Base-by-base conservation (phyloP, 495 filamentous ascomycete genomes). In the Patellaria atrata region DNA sequence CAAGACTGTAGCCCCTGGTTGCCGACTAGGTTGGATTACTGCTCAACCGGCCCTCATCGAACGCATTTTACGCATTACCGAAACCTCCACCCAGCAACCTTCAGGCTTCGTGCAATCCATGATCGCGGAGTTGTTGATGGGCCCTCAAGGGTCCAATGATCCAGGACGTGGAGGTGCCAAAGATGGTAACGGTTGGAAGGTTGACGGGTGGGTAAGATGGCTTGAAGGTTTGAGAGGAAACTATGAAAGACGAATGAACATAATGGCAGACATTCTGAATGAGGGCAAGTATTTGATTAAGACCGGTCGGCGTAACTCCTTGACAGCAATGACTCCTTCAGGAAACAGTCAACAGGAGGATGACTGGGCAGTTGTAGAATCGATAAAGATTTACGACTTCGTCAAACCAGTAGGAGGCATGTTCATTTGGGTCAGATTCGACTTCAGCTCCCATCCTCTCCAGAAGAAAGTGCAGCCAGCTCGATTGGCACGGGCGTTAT, bases 151-250 rank as follows among this genome's bases (percentile, higher is more conserved):
- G 32, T 48, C 54, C 1, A 22, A 40, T 16, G 53, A 51, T 15
- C 38, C 36, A 19, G 57, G 58, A 4, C 50, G 53, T 27, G 63
- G 62, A 16, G 53, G 62, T 8, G 55, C 53, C 1, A 51, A 48
- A 23, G 52, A 59, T 21, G 61, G 60, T 32, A 42, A 54, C 20
- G 73, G 74, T 23, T 94, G 87, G 86, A 67, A 80, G 45, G 75
- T 77, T 54, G 70, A 76, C 40, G 87, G 87, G 40, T 94, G 80
- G 80, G 73, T 93, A 2, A 68, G 75, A 35, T 96, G 86, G 87
- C 70, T 94, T 16, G 77, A 75, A 26, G 82, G 82, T 1, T 60
- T 96, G 2, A 70, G 85, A 19, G 77, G 72, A 16, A 62, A 70
- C 28, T 96, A 96, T 61, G 81, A 92, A 54, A 60, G 70, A 27